A percentile compares a stretch with the other conserved stretches of the same genome.
Conservation (phyloP, 768 basidiomycete species). For the Dioszegia crocea region DNA sequence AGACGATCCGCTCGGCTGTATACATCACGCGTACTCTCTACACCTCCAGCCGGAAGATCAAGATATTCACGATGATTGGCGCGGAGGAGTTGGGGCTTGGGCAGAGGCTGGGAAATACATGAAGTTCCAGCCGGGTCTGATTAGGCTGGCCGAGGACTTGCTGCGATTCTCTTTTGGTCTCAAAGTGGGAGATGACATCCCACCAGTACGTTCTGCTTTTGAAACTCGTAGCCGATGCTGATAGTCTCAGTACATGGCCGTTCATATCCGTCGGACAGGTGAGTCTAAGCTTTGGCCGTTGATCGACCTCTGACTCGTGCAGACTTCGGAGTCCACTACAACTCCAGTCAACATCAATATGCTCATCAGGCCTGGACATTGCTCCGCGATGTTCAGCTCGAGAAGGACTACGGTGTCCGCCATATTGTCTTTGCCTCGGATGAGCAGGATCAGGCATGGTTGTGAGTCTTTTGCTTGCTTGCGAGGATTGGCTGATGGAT, state of each 20-base stretch:
- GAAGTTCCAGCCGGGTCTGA: slow-evolving; percentile 16
- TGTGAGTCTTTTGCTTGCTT: slow-evolving; percentile 1
- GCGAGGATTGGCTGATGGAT: not conserved
- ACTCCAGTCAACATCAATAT: not conserved
- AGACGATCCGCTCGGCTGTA: not conserved
- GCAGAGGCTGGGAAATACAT: slow-evolving; percentile 7
- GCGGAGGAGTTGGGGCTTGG: slow-evolving; percentile 1
- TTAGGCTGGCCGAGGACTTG: slow-evolving; percentile 9
- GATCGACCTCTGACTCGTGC: not conserved
- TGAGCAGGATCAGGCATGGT: slow-evolving; percentile 12
- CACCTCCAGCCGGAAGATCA: not conserved
- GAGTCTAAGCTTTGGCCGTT: not conserved
- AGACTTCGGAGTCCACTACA: not conserved
- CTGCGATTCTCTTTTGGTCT: slow-evolving; percentile 6
- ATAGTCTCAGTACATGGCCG: slow-evolving; percentile 12
- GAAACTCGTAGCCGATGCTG: not conserved
- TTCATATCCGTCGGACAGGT: slow-evolving; percentile 19
- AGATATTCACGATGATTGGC: not conserved
- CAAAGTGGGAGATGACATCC: not conserved
- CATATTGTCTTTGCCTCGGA: slow-evolving; percentile 14
- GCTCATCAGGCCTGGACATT: slow-evolving; percentile 7
- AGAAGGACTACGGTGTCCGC: not conserved
- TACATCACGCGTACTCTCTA: not conserved
- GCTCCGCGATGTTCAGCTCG: not conserved
- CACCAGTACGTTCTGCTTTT: not conserved